Evolutionary conservation across 768 basidiomycete species (phyloP).

Genomic region (Kwoniella shandongensis): DNA sequence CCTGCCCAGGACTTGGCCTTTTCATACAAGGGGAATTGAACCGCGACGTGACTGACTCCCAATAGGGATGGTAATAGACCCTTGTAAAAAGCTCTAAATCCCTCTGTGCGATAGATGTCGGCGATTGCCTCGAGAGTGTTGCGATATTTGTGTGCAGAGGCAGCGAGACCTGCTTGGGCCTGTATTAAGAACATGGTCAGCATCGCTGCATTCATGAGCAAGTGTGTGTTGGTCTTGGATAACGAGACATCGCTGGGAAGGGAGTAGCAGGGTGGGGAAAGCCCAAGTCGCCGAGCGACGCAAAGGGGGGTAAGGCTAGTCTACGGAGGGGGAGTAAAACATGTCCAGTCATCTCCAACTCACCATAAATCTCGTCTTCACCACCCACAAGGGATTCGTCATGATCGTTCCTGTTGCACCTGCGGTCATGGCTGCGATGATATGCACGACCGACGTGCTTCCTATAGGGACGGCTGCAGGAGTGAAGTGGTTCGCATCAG

Average conservation of each 20-base stretch:
- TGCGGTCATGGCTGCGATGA: conserved; percentile 92
- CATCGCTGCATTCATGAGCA: too few relatives aligned
- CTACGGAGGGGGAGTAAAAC: too few relatives aligned
- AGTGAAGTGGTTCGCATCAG: background rate
- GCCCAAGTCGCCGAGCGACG: too few relatives aligned
- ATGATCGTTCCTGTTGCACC: conserved; percentile 89
- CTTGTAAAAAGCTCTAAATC: conserved; percentile 84
- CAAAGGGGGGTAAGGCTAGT: too few relatives aligned
- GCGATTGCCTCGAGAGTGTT: conserved; percentile 86
- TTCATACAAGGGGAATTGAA: conserved; percentile 97
- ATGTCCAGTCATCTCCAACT: conserved; percentile 23
- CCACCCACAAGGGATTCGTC: conserved; percentile 97
- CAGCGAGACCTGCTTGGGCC: conserved; percentile 69
- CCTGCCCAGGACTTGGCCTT: conserved; percentile 81
- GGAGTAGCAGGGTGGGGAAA: too few relatives aligned
- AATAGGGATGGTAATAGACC: conserved; percentile 89
- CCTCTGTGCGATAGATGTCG: conserved; percentile 88
- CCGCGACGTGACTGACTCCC: conserved; percentile 90
- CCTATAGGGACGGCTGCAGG: conserved; percentile 8
- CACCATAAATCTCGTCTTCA: conserved; percentile 99
- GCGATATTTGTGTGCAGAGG: conserved; percentile 71
- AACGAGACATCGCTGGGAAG: too few relatives aligned
- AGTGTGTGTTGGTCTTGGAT: too few relatives aligned
- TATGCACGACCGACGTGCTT: conserved; percentile 59
- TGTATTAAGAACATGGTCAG: too few relatives aligned